phyloP scores from a whole-genome alignment of 495 filamentous ascomycete species.

The Penicillium simplicissimum region DNA sequence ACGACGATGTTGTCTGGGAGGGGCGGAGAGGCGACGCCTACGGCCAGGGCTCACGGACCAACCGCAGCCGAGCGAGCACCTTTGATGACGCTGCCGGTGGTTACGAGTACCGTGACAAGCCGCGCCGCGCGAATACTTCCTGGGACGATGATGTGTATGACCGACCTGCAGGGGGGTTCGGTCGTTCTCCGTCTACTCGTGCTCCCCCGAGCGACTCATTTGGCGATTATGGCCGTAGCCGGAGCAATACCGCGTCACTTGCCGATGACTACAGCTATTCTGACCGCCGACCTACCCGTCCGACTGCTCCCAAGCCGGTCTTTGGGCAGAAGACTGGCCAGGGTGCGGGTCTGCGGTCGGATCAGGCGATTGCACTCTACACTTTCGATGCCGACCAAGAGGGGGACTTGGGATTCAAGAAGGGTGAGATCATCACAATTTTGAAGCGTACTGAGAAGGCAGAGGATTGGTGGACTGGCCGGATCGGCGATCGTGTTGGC shows the following conservation, averaged over 20 bases:
- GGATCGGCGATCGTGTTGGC: constrained; percentile 62
- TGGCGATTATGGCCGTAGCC: constrained; percentile 45
- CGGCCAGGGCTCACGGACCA: constrained; percentile 63
- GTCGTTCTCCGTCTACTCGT: constrained; percentile 53
- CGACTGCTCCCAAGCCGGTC: constrained; percentile 84
- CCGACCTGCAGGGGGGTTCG: constrained; percentile 51
- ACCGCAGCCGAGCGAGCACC: constrained; percentile 55
- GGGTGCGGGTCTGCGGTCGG: constrained; percentile 61
- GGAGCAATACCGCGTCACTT: constrained; percentile 47
- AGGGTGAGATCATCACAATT: constrained; percentile 97
- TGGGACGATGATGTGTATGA: constrained; percentile 93
- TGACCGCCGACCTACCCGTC: constrained; percentile 60
- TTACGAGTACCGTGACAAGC: constrained; percentile 64
- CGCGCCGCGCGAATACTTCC: constrained; percentile 74
- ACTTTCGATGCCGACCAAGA: constrained; percentile 93
- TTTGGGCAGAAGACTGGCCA: constrained; percentile 64
- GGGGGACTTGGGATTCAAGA: constrained; percentile 93
- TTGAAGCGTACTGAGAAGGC: constrained; percentile 91
- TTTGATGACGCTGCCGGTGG: constrained; percentile 39
- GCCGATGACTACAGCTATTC: constrained; percentile 62
- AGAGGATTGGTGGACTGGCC: constrained; percentile 85
- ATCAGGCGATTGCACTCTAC: constrained; percentile 87
- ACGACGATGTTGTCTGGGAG: constrained; percentile 94
- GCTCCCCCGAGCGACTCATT: constrained; percentile 40
- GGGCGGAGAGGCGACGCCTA: constrained; percentile 72